Conservation (phyloP, 805 yeast genomes). For the Starmerella tilneyi region DNA sequence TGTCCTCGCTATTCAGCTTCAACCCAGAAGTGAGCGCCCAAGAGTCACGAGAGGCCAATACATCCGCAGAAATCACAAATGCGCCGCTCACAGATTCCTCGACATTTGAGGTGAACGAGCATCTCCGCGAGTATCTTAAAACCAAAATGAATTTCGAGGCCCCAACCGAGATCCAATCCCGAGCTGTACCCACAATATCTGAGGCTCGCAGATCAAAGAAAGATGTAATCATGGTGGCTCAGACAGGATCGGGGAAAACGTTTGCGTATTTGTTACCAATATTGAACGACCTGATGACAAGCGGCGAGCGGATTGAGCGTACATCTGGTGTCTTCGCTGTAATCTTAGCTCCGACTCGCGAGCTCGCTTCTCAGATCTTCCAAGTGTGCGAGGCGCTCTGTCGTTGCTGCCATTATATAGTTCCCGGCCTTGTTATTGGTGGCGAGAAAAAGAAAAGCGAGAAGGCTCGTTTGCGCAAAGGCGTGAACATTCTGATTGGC, state of each 20-base stretch:
- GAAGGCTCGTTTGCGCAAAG: slow-evolving; percentile 89
- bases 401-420: slow-evolving; percentile 73
- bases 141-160: slow-evolving; percentile 22
- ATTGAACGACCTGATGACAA: slow-evolving; percentile 56
- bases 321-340: slow-evolving; percentile 73
- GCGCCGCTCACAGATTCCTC: slow-evolving; percentile 69
- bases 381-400: slow-evolving; percentile 64
- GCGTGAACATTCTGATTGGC: slow-evolving; percentile 90
- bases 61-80: slow-evolving; percentile 41
- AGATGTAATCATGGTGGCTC: slow-evolving; percentile 87
- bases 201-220: slow-evolving; percentile 32
- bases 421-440: slow-evolving; percentile 93
- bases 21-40: slow-evolving; percentile 41
- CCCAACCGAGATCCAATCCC: slow-evolving; percentile 83
- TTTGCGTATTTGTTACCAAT: slow-evolving; percentile 79
- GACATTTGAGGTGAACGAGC: slow-evolving; percentile 12
- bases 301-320: slow-evolving; percentile 28
- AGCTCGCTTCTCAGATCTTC: slow-evolving; percentile 82
- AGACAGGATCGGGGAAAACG: slow-evolving; percentile 98
- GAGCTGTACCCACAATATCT: slow-evolving; percentile 55
- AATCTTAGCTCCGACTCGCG: slow-evolving; percentile 88
- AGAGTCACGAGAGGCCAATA: slow-evolving; percentile 15
- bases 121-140: slow-evolving; percentile 8
- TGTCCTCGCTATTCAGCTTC: slow-evolving; percentile 76
- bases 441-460: slow-evolving; percentile 97